phyloP scores from a whole-genome alignment of 345 rosid species.

The Trapa bicornis region DNA sequence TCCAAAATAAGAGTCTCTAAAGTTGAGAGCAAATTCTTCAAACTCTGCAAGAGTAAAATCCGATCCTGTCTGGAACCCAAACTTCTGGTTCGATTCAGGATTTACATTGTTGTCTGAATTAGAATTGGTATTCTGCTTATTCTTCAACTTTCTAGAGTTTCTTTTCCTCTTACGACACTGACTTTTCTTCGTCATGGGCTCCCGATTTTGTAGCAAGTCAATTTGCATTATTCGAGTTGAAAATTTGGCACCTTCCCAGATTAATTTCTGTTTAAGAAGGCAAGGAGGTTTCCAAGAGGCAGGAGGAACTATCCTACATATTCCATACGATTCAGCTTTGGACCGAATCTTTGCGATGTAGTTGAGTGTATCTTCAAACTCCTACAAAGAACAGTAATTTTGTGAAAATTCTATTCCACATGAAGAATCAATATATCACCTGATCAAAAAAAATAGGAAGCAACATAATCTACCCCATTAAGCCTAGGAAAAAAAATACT shows the following conservation, averaged over 20 bases:
- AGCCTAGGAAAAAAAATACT: background rate
- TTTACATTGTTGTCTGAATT: constrained; percentile 36
- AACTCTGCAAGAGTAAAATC: constrained; percentile 76
- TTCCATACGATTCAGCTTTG: constrained; percentile 74
- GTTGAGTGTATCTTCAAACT: constrained; percentile 80
- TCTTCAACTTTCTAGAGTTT: constrained; percentile 36
- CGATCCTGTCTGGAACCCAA: constrained; percentile 80
- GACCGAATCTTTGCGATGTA: constrained; percentile 74
- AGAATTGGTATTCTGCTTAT: constrained; percentile 38
- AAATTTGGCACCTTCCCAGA: constrained; percentile 72
- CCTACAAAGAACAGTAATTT: constrained; percentile 22
- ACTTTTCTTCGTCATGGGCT: constrained; percentile 62
- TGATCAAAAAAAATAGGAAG: background rate
- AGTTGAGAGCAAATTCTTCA: constrained; percentile 49
- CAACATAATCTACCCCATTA: background rate
- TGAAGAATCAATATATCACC: background rate
- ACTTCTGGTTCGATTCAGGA: constrained; percentile 57
- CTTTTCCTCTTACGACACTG: constrained; percentile 65
- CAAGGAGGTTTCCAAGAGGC: constrained; percentile 83
- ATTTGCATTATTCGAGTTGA: constrained; percentile 78
- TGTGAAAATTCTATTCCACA: background rate
- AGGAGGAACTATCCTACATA: constrained; percentile 96
- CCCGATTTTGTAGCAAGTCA: constrained; percentile 87
- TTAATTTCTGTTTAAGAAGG: constrained; percentile 46
- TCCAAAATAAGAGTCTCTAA: constrained; percentile 60